Evolutionary conservation across 1,284 basidiomycete genomes (phyloP), one percentile per base, ranked within the genome.

Genomic region (Ceratobasidium sp.): DNA sequence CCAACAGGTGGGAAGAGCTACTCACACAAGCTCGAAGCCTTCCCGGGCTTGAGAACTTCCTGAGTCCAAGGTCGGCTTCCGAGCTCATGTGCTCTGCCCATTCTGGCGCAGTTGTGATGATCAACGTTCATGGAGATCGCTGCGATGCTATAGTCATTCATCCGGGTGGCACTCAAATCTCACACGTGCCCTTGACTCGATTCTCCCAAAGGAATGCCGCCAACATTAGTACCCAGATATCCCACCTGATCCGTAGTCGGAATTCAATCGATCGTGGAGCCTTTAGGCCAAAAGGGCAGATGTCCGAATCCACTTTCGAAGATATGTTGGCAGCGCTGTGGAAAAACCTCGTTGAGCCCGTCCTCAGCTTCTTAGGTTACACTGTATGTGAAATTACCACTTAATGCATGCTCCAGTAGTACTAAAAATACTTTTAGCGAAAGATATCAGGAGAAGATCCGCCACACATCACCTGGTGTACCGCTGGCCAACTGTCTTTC

Each of bases 401-500:
- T 4, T 33, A 59, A 17, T 9, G 19, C 9, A 19, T 6, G 11
- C n/a, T 15, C 29, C 15, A 59, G 15, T 33, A 36, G 19, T 19
- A 59, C 36, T 44, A 45, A 27, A n/a, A 45, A n/a, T 9, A 19
- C 17, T 45, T 19, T 19, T 24, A 62, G 24, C 27, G 33, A 5
- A 44, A 41, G 11, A 22, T 36, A 44, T 15, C 65, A 5, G n/a
- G 7, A 6, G 22, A 67, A 15, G 3, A 4, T 8, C 48, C 27
- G 14, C 53, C 66, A 33, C 53, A 45, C 27, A 22, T 69, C n/a
- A 69, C 66, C 24, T 69, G 66, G 53, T 69, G 66, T 29, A 57
- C 54, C 4, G 57, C 53, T 6, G 66, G 66, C n/a, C 66, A 36
- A 1, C 66, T 69, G 14, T 9, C 66, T 5, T 59, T 59, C 24